Percentiles rank a stretch among this genome's conserved stretches.
These are phyloP conservation scores for Colletotrichum agaves DNA, from an alignment of 2,329 filamentous ascomycete species.

Conservation along the genomic window DNA sequence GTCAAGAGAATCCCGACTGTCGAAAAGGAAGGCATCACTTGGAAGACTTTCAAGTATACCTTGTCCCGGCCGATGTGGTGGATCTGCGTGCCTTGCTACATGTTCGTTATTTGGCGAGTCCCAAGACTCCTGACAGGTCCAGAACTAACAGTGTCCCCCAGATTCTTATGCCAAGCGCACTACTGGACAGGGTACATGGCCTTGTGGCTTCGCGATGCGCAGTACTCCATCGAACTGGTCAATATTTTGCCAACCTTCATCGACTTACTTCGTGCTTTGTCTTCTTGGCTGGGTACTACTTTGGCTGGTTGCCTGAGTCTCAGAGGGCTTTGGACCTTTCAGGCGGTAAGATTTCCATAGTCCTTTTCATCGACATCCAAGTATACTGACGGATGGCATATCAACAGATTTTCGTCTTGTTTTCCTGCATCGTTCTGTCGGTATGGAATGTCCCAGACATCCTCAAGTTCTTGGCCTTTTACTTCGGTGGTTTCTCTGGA, in stretches of 20 bases:
- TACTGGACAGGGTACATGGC: conserved; percentile 42
- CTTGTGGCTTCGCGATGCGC: conserved; percentile 33
- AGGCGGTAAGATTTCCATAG: conserved; percentile 25
- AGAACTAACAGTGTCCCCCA: conserved; percentile 2
- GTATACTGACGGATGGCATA: rapidly evolving
- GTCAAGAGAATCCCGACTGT: conserved; percentile 42
- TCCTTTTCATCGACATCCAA: no score
- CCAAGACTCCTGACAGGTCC: rapidly evolving
- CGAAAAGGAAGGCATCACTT: conserved; percentile 39
- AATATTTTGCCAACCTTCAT: conserved; percentile 42
- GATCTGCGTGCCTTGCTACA: conserved; percentile 40
- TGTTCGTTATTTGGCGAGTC: not conserved
- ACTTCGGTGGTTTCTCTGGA: conserved; percentile 45
- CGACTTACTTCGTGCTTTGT: conserved; percentile 41
- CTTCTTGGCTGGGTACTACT: conserved; percentile 45
- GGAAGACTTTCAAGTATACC: conserved; percentile 41
- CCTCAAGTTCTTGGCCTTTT: conserved; percentile 46
- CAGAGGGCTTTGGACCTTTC: conserved; percentile 44
- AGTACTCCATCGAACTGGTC: conserved; percentile 34
- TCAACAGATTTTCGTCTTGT: conserved; percentile 40
- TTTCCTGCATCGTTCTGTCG: conserved; percentile 43
- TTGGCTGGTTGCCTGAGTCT: conserved; percentile 43
- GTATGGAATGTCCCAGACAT: conserved; percentile 45
- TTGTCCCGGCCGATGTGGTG: conserved; percentile 40
- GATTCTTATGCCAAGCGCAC: conserved; percentile 40